Conservation (phyloP, 805 yeast species). For the Ascoidea rubescens region DNA sequence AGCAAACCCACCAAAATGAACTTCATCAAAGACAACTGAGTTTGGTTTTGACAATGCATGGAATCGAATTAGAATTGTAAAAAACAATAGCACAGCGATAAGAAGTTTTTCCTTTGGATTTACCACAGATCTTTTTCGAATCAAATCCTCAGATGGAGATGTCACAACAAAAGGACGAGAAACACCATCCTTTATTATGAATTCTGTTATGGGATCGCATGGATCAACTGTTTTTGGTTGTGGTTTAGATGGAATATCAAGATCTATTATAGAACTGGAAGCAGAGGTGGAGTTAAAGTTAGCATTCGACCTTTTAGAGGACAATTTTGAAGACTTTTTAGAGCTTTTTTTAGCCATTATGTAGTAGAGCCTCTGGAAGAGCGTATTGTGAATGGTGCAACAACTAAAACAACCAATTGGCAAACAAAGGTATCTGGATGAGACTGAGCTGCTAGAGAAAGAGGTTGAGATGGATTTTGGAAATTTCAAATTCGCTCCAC, state of each 20-base stretch:
- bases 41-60: constrained; percentile 50
- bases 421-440: too few species aligned
- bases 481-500: too few species aligned
- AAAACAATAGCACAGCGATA: constrained; percentile 28
- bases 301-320: constrained; percentile 1
- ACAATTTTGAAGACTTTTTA: constrained; percentile 1
- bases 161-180: constrained; percentile 41
- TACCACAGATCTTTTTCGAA: constrained; percentile 26
- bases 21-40: constrained; percentile 80
- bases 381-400: too few species aligned
- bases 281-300: not conserved
- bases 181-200: constrained; percentile 34
- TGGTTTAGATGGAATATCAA: not conserved
- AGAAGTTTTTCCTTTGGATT: constrained; percentile 25
- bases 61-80: constrained; percentile 49
- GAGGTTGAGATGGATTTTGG: too few species aligned
- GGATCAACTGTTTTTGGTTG: too few species aligned
- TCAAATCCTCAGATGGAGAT: constrained; percentile 28
- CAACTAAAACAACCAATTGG: not conserved
- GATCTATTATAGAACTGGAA: not conserved
- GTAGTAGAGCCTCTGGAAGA: not conserved
- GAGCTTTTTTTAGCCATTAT: constrained; percentile 7
- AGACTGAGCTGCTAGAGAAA: too few species aligned
- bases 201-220: constrained; percentile 27
- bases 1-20: constrained; percentile 92